These are phyloP conservation scores for Boletus eberwhitei DNA, from an alignment of 768 basidiomycete species.

Conservation along the genomic window DNA sequence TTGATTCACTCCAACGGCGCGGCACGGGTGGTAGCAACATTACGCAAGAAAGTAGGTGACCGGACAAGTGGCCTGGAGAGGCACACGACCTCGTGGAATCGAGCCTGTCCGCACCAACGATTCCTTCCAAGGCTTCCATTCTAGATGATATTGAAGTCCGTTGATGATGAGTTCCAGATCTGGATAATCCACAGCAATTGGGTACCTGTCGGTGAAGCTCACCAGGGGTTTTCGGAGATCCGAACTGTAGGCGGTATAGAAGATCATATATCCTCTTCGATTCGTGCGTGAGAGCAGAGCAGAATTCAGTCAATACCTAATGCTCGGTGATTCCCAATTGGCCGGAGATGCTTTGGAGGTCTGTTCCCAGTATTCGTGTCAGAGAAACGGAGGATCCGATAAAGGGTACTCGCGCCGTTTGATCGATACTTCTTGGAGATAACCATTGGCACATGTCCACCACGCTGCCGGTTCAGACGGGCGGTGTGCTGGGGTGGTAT, in stretches of 20 bases:
- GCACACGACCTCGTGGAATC: constrained; percentile 21
- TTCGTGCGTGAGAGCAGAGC: not conserved
- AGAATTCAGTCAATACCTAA: not conserved
- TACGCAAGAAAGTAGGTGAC: constrained; percentile 10
- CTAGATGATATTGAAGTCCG: constrained; percentile 16
- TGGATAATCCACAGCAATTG: not conserved
- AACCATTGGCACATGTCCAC: constrained; percentile 12
- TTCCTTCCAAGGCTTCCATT: constrained; percentile 26
- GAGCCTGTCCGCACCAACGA: constrained; percentile 4
- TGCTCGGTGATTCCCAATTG: not conserved
- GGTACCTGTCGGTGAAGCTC: not conserved
- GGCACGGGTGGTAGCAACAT: constrained; percentile 17
- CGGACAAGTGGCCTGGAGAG: constrained; percentile 9
- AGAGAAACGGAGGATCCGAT: not conserved
- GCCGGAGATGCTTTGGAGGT: not conserved
- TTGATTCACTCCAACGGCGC: constrained; percentile 1
- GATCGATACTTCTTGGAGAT: constrained; percentile 14
- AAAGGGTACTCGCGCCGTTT: not conserved
- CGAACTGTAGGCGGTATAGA: not conserved
- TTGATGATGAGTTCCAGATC: constrained; percentile 9
- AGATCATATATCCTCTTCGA: not conserved
- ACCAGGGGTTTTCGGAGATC: constrained; percentile 5
- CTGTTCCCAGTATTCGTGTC: not conserved
- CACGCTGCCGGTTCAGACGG: constrained; percentile 10
- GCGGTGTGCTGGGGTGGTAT: not conserved